phyloP scores from a whole-genome alignment of 169 alveolate species.

The Eimeria acervulina region DNA sequence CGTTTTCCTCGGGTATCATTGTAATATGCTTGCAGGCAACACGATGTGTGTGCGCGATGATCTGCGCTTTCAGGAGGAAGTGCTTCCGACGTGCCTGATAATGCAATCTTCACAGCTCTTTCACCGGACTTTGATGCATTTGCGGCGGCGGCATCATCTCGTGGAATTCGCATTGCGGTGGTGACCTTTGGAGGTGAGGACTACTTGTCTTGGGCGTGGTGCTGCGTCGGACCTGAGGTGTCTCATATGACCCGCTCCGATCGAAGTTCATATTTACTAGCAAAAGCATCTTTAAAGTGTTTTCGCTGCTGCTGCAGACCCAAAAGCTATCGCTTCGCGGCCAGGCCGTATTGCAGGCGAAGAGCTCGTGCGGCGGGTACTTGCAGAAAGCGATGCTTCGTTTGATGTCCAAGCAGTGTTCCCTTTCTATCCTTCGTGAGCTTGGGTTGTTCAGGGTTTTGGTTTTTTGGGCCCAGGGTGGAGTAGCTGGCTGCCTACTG shows the following conservation, averaged over 20 bases:
- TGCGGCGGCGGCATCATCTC: slow-evolving; percentile 39
- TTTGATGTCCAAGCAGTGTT: slow-evolving; percentile 54
- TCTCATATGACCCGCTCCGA: neutral
- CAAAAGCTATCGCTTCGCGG: neutral
- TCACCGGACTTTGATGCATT: slow-evolving; percentile 54
- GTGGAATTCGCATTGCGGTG: slow-evolving; percentile 49
- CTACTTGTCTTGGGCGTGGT: neutral
- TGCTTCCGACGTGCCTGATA: slow-evolving; percentile 14
- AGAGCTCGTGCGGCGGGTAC: slow-evolving; percentile 50
- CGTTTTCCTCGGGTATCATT: neutral
- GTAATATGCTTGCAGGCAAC: neutral
- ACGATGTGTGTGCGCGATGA: neutral
- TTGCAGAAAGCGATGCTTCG: slow-evolving; percentile 52
- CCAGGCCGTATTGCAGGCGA: slow-evolving; percentile 61
- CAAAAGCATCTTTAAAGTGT: neutral
- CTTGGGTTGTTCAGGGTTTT: neutral
- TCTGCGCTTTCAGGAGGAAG: slow-evolving; percentile 32
- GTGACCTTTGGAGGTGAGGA: slow-evolving; percentile 56
- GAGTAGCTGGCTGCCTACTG: neutral
- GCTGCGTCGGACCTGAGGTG: neutral
- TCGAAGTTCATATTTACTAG: neutral
- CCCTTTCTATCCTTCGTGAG: slow-evolving; percentile 66
- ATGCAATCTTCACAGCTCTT: slow-evolving; percentile 26
- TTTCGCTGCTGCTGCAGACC: slow-evolving; percentile 9
- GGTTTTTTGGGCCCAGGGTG: neutral